Conservation (phyloP, 1,284 basidiomycete species). For the Microbotryum saponariae region DNA sequence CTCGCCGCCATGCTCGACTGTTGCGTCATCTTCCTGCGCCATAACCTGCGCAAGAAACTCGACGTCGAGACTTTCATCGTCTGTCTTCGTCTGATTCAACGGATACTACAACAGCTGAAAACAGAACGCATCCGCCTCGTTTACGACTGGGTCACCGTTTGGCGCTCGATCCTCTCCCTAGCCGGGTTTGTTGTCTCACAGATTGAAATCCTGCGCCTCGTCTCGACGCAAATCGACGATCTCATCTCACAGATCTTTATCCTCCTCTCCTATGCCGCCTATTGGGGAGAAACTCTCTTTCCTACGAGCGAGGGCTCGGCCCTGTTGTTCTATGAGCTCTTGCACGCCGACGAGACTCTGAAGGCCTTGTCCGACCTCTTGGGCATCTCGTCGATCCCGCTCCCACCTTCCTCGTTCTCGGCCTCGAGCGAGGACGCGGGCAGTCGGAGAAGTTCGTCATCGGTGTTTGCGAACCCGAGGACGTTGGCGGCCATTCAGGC, state of each 20-base stretch:
- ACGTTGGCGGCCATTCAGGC: too few relatives aligned
- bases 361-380: slow-evolving; percentile 30
- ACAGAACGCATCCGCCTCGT: slow-evolving; percentile 15
- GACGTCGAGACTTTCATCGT: slow-evolving; percentile 31
- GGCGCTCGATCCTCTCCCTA: slow-evolving; percentile 32
- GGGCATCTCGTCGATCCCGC: slow-evolving; percentile 12
- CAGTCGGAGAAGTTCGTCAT: slow-evolving; percentile 3
- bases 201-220: slow-evolving; percentile 14
- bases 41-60: slow-evolving; percentile 29
- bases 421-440: slow-evolving; percentile 1
- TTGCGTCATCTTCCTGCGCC: slow-evolving; percentile 30
- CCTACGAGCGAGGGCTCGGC: slow-evolving; percentile 18
- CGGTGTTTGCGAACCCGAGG: neutral
- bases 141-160: slow-evolving; percentile 33
- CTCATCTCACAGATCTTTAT: slow-evolving; percentile 34
- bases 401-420: slow-evolving; percentile 5
- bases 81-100: slow-evolving; percentile 20
- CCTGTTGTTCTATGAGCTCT: slow-evolving; percentile 35
- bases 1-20: slow-evolving; percentile 34
- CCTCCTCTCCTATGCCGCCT: slow-evolving; percentile 34
- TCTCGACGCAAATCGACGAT: slow-evolving; percentile 15
- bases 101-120: slow-evolving; percentile 30
- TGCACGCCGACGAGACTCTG: slow-evolving; percentile 33
- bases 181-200: slow-evolving; percentile 26
- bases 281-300: slow-evolving; percentile 37